A percentile compares a stretch with the other conserved stretches of the same genome.
phyloP scores from a whole-genome alignment of 177 flowering plant species.

The Tripterygium wilfordii region DNA sequence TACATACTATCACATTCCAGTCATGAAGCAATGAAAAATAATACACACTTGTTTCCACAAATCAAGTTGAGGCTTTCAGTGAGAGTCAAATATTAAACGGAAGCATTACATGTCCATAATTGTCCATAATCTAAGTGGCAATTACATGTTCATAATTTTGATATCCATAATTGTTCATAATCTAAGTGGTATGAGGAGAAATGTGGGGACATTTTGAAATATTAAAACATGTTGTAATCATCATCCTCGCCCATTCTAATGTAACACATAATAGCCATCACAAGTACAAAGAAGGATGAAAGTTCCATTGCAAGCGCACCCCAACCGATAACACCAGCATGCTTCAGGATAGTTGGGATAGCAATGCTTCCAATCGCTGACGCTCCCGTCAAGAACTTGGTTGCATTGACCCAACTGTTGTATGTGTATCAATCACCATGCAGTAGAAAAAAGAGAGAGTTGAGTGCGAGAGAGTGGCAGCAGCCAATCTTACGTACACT shows the following conservation, averaged over 20 bases:
- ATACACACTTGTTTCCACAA: not conserved
- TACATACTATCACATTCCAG: no score
- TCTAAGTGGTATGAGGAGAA: no score
- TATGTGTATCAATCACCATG: not conserved
- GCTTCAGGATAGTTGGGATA: constrained; percentile 85
- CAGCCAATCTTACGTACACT: no score
- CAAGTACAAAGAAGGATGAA: constrained; percentile 64
- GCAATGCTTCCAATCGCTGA: constrained; percentile 90
- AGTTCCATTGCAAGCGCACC: constrained; percentile 81
- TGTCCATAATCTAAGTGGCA: no score
- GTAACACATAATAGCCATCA: constrained; percentile 54
- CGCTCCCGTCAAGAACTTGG: constrained; percentile 89
- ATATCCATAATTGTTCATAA: no score
- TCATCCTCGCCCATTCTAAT: constrained; percentile 37
- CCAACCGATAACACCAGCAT: constrained; percentile 90
- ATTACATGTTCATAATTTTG: no score
- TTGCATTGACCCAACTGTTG: constrained; percentile 75
- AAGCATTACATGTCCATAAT: no score
- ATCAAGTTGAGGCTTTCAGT: not conserved
- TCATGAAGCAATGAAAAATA: constrained; percentile 50
- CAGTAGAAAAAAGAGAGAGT: not conserved
- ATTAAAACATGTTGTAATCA: constrained; percentile 48
- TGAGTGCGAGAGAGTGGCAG: no score
- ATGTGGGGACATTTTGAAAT: no score
- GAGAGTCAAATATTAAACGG: no score